Percentiles rank a stretch among this genome's conserved stretches.
phyloP scores from a whole-genome alignment of 163 green algal species.

The Dunaliella salina region DNA sequence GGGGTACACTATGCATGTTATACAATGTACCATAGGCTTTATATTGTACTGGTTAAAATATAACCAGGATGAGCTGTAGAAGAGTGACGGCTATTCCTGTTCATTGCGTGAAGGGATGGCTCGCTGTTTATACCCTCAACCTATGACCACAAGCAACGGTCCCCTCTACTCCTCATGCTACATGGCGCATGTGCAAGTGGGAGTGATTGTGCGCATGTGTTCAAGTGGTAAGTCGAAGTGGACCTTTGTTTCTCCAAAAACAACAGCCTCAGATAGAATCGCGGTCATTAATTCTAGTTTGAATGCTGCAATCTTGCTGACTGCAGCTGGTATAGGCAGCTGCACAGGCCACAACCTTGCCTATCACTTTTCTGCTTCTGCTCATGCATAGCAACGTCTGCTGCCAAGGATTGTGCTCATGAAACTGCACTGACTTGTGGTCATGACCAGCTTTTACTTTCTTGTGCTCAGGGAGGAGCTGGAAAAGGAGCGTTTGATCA shows the following conservation, averaged over 20 bases:
- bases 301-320: too few species aligned
- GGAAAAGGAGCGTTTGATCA: background rate
- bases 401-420: too few species aligned
- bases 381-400: background rate
- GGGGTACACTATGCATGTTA: too few species aligned
- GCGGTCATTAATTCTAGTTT: too few species aligned
- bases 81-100: background rate
- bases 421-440: too few species aligned
- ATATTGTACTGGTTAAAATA: too few species aligned
- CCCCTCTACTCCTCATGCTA: background rate
- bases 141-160: background rate
- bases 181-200: background rate
- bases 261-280: too few species aligned
- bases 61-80: too few species aligned
- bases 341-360: background rate
- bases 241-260: too few species aligned
- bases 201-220: background rate
- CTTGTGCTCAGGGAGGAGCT: background rate
- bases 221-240: background rate
- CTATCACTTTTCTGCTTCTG: background rate
- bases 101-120: background rate
- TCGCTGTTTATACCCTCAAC: background rate
- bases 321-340: too few species aligned
- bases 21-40: too few species aligned
- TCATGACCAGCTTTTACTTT: background rate